A percentile compares a stretch with the other conserved stretches of the same genome.
phyloP scores from a whole-genome alignment of 257 asterid species.

The Solanum medicagineum region DNA sequence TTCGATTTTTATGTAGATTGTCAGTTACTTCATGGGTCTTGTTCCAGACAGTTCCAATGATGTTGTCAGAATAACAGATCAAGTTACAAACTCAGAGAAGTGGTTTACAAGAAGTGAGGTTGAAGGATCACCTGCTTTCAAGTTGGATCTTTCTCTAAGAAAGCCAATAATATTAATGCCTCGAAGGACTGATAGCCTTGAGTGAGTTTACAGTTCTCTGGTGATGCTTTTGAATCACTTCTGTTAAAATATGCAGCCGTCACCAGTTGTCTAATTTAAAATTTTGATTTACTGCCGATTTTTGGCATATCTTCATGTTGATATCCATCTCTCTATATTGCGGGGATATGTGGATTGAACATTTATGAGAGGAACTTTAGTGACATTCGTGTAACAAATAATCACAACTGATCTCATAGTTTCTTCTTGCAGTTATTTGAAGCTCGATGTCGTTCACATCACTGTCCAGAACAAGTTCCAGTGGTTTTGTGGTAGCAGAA shows the following conservation, averaged over 20 bases:
- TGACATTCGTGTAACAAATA: background rate
- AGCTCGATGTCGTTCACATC: constrained; percentile 96
- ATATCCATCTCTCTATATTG: background rate
- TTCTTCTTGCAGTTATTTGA: constrained; percentile 65
- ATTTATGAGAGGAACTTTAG: background rate
- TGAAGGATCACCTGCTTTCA: constrained; percentile 93
- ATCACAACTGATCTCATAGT: background rate
- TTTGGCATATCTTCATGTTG: background rate
- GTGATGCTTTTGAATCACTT: background rate
- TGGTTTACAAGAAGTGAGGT: constrained; percentile 70
- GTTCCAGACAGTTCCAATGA: constrained; percentile 68
- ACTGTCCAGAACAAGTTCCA: constrained; percentile 78
- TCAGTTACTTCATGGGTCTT: constrained; percentile 92
- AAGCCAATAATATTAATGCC: constrained; percentile 97
- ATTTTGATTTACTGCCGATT: background rate
- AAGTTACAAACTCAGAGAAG: constrained; percentile 67
- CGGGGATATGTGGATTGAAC: background rate
- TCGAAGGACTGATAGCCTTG: constrained; percentile 64
- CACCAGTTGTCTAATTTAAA: background rate
- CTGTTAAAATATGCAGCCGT: background rate
- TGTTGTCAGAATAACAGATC: constrained; percentile 68
- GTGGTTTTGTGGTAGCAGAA: constrained; percentile 69
- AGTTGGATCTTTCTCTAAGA: constrained; percentile 75
- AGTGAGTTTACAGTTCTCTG: constrained; percentile 41
- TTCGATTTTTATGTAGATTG: constrained; percentile 36